phyloP scores from a whole-genome alignment of 2,329 filamentous ascomycete species.

The Aspergillus carbonarius region DNA sequence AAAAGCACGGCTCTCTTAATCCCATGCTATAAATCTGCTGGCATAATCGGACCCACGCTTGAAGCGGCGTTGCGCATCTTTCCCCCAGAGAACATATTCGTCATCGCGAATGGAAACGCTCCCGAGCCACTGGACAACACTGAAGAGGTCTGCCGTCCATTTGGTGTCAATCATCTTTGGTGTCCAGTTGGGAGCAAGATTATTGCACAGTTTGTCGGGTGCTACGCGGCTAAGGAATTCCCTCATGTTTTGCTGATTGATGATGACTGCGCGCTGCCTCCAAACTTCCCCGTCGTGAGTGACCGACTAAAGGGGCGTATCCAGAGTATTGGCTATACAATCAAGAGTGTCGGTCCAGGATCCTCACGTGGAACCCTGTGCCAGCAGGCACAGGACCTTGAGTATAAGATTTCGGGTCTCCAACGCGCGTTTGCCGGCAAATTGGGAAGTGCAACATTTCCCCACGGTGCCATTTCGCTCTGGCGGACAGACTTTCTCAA shows the following conservation, averaged over 20 bases:
- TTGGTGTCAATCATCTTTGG: conserved; percentile 52
- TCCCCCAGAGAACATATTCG: conserved; percentile 47
- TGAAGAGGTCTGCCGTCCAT: conserved; percentile 46
- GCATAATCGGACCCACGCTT: conserved; percentile 44
- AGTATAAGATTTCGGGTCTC: conserved; percentile 53
- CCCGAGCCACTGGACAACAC: conserved; percentile 50
- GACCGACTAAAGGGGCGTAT: conserved; percentile 43
- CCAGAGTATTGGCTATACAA: conserved; percentile 52
- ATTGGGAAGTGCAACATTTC: conserved; percentile 50
- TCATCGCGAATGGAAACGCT: conserved; percentile 51
- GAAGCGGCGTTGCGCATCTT: conserved; percentile 49
- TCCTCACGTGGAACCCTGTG: conserved; percentile 39
- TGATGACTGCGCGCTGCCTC: conserved; percentile 50
- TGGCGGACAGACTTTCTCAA: conserved; percentile 50
- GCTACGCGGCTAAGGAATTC: conserved; percentile 47
- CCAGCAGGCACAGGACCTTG: conserved; percentile 52
- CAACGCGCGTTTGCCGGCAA: conserved; percentile 46
- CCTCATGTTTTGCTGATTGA: conserved; percentile 51
- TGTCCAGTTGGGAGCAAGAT: conserved; percentile 51
- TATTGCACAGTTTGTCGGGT: conserved; percentile 51
- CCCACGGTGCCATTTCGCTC: conserved; percentile 52
- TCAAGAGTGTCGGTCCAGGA: conserved; percentile 45
- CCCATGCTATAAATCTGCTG: conserved; percentile 50
- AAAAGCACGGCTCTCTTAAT: conserved; percentile 45
- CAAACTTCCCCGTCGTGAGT: conserved; percentile 50